Evolutionary conservation across 441 rosid genomes (phyloP).

Genomic region (Arabidopsis lyrata): DNA sequence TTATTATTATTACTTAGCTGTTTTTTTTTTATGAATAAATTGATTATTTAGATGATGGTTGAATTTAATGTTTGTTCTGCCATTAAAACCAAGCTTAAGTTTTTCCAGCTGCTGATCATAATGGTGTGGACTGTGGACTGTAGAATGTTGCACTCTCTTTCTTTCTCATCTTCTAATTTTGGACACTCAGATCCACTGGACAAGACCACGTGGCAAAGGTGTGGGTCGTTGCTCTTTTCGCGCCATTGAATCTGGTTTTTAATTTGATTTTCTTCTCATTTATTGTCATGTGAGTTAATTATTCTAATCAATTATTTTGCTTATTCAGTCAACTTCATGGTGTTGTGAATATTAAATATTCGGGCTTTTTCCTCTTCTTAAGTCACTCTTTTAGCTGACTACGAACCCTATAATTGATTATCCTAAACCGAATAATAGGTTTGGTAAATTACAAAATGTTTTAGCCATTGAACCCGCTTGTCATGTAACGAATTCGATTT

Average conservation of each 20-base stretch:
- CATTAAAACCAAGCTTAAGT: slow-evolving; percentile 19
- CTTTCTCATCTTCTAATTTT: slow-evolving; percentile 9
- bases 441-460: background rate
- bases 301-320: slow-evolving; percentile 12
- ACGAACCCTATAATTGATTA: background rate
- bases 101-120: slow-evolving; percentile 24
- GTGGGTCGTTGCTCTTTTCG: slow-evolving; percentile 45
- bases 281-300: slow-evolving; percentile 40
- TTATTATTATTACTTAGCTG: background rate
- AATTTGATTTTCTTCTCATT: slow-evolving; percentile 26
- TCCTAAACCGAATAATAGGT: background rate
- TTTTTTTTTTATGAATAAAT: background rate
- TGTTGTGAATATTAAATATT: background rate
- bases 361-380: background rate
- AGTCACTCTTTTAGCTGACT: background rate
- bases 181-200: slow-evolving; percentile 41
- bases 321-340: slow-evolving; percentile 32
- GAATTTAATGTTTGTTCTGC: background rate
- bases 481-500: background rate
- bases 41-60: background rate
- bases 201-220: slow-evolving; percentile 46
- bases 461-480: background rate
- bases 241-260: slow-evolving; percentile 41
- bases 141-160: background rate
- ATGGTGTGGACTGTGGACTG: slow-evolving; percentile 24